Percentiles rank a stretch among this genome's conserved stretches.
These are phyloP conservation scores for Scheffersomyces coipomensis DNA, from an alignment of 805 yeast species.

Conservation along the genomic window DNA sequence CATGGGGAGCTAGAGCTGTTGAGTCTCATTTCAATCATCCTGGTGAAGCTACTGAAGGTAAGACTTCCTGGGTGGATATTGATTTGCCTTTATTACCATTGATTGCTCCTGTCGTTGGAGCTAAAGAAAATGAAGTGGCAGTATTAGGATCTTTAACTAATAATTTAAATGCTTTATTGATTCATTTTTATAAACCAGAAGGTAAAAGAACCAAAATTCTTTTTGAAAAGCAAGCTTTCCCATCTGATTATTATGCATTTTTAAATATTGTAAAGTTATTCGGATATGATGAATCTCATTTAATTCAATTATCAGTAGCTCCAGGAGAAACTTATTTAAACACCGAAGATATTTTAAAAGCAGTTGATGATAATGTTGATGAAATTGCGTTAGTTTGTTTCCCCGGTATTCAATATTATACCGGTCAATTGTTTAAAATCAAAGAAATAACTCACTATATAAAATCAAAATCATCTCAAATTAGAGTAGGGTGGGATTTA, in stretches of 20 bases:
- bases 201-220: conserved; percentile 63
- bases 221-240: conserved; percentile 86
- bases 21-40: conserved; percentile 82
- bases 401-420: conserved; percentile 88
- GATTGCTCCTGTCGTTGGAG: conserved; percentile 77
- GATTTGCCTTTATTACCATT: conserved; percentile 74
- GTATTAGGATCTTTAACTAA: conserved; percentile 84
- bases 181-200: conserved; percentile 71
- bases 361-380: conserved; percentile 55
- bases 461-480: conserved; percentile 35
- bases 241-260: conserved; percentile 88
- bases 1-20: conserved; percentile 82
- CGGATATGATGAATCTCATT: conserved; percentile 51
- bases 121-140: conserved; percentile 73
- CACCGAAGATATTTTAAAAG: conserved; percentile 59
- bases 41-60: conserved; percentile 27
- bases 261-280: conserved; percentile 66
- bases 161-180: conserved; percentile 72
- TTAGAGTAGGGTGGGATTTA: conserved; percentile 87
- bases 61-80: conserved; percentile 77
- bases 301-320: conserved; percentile 66
- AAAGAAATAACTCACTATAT: conserved; percentile 64
- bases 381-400: conserved; percentile 72
- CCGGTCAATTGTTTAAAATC: conserved; percentile 86
- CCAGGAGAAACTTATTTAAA: conserved; percentile 53